Evolutionary conservation across 2,329 filamentous ascomycete species (phyloP), one percentile per base, ranked within the genome.

Genomic region (Phaeosphaeria sp.): DNA sequence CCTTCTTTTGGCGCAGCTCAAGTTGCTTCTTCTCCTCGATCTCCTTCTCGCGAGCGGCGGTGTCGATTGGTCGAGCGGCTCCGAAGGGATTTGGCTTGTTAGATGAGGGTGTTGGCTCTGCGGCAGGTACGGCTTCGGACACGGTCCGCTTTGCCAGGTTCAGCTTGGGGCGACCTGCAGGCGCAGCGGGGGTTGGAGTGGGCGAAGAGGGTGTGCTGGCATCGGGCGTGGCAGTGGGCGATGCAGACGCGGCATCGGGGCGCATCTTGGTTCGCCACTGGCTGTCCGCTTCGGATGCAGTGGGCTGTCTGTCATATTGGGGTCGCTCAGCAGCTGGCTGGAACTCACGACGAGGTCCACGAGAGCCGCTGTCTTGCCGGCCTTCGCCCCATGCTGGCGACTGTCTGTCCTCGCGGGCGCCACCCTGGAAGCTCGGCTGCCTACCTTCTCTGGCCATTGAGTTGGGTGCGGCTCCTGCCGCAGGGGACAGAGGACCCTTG

Each of bases 71-170:
- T 62, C 90, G 89, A 55, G 95, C 95, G 60, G 91, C 93, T 71
- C 95, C 95, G 75, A 99, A 99, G 42, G 93, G 93, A 78, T 90
- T 98, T 23, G 93, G 86, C 83, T 97, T 98, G 71, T 95, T 90
- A 15, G 52, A 55, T 18, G 75, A 73, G 17, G 78, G 59, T 15
- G 67, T 53, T 4, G 81, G 69, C n/a, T 50, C 81, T 10, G 82
- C 77, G 53, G 73, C 74, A 17, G 83, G 72, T 11, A 87, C 82
- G 22, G 88, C 84, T 70, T 96, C 93, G 0, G 93, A 89, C 13
- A 97, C 91, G 3, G 93, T 97, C 67, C 95, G 88, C 85, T 98
- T 98, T 64, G 89, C 82, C 23, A 99, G 86, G 77, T 98, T 95
- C 72, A 99, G 81, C 73, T 86, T 92, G 30, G 95, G 95, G 58